These are phyloP conservation scores for Solanum pimpinellifolium DNA, from an alignment of 257 asterid species.

Conservation along the genomic window DNA sequence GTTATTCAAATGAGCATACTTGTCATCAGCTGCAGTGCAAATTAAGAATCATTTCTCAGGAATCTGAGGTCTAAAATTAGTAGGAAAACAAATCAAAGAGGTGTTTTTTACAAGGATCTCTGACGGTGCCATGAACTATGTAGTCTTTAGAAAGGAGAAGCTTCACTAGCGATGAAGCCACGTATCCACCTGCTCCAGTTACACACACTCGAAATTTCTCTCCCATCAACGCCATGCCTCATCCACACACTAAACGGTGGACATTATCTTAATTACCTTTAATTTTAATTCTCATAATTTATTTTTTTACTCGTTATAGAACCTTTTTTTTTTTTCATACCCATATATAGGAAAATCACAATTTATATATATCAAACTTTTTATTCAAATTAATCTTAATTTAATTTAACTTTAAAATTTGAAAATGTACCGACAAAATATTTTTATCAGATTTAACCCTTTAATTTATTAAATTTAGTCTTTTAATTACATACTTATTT, in stretches of 20 bases:
- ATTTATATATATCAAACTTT: rapidly evolving
- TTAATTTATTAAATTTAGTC: too few species aligned
- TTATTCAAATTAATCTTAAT: too few species aligned
- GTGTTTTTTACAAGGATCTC: conserved; percentile 40
- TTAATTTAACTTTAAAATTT: too few species aligned
- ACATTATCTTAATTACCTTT: too few species aligned
- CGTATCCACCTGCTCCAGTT: conserved; percentile 73
- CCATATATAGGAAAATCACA: rapidly evolving
- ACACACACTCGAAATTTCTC: conserved; percentile 43
- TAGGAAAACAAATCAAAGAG: too few species aligned
- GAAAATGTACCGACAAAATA: rapidly evolving
- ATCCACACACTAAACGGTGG: not conserved
- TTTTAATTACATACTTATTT: too few species aligned
- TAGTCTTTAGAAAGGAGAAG: conserved; percentile 57
- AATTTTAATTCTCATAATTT: too few species aligned
- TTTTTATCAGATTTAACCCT: too few species aligned
- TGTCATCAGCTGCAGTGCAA: conserved; percentile 33
- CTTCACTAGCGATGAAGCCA: conserved; percentile 67
- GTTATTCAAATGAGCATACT: conserved; percentile 42
- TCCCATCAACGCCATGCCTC: conserved; percentile 1
- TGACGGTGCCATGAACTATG: conserved; percentile 58
- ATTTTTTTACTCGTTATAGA: too few species aligned
- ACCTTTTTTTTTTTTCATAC: too few species aligned
- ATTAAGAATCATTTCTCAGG: too few species aligned
- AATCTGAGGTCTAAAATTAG: too few species aligned